These are phyloP conservation scores for Diutina sp. DNA, from an alignment of 1,139 yeast species.

Conservation along the genomic window DNA sequence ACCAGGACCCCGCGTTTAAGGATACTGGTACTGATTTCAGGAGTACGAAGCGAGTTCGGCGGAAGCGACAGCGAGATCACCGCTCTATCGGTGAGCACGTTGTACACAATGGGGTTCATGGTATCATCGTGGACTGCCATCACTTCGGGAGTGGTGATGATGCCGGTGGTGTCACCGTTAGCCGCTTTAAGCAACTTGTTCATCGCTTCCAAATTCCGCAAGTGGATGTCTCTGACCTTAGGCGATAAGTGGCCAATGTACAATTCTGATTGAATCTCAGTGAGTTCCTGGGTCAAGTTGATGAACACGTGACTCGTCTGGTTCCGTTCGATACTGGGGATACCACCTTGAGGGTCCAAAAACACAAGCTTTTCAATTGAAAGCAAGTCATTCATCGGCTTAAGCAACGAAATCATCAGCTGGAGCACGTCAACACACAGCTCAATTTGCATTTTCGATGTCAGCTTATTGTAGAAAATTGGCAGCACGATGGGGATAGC, in stretches of 20 bases:
- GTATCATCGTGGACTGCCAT: conserved; percentile 32
- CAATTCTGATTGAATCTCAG: conserved; percentile 52
- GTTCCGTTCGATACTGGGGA: conserved; percentile 74
- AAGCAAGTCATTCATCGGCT: conserved; percentile 17
- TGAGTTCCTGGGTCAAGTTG: conserved; percentile 72
- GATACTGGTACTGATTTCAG: conserved; percentile 63
- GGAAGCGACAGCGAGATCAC: conserved; percentile 90
- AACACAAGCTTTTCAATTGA: conserved; percentile 71
- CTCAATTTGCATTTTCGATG: conserved; percentile 16
- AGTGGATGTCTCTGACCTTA: conserved; percentile 33
- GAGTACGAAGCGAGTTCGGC: conserved; percentile 50
- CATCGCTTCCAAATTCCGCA: conserved; percentile 42
- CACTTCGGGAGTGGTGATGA: conserved; percentile 29
- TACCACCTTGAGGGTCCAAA: conserved; percentile 76
- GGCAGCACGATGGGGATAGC: conserved; percentile 54
- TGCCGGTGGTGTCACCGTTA: conserved; percentile 29
- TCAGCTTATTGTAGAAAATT: conserved; percentile 28
- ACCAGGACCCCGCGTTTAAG: conserved; percentile 70
- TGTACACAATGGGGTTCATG: conserved; percentile 74
- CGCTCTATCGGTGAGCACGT: conserved; percentile 82
- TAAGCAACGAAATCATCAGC: conserved; percentile 10
- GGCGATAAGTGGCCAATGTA: conserved; percentile 39
- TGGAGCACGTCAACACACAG: not conserved
- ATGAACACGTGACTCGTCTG: conserved; percentile 81
- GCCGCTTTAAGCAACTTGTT: conserved; percentile 26